A percentile compares a stretch with the other conserved stretches of the same genome.
These are phyloP conservation scores for Hygrophoropsis aurantiaca DNA, from an alignment of 768 basidiomycete species.

Conservation along the genomic window DNA sequence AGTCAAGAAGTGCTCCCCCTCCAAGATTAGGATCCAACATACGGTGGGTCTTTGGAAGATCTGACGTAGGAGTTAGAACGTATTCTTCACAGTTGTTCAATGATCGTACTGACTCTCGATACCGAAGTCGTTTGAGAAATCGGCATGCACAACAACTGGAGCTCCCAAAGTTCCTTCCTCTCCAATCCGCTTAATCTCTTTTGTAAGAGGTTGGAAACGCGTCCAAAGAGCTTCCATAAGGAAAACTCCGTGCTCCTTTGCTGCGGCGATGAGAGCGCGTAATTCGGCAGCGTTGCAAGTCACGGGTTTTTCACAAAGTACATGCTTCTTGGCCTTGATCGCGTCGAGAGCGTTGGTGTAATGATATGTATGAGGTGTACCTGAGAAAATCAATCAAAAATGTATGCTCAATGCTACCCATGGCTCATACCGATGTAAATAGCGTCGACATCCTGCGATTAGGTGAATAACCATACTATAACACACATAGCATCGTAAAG, in stretches of 20 bases:
- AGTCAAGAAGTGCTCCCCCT: slow-evolving; percentile 50
- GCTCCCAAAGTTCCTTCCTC: slow-evolving; percentile 39
- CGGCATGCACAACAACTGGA: slow-evolving; percentile 43
- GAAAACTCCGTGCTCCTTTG: slow-evolving; percentile 51
- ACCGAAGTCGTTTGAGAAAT: slow-evolving; percentile 46
- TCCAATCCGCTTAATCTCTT: slow-evolving; percentile 34
- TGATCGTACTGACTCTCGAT: slow-evolving; percentile 38
- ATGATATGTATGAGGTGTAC: slow-evolving; percentile 55
- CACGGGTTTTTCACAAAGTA: slow-evolving; percentile 57
- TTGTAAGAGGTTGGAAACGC: slow-evolving; percentile 40
- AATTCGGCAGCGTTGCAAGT: slow-evolving; percentile 50
- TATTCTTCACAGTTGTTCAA: not conserved
- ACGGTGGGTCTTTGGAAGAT: slow-evolving; percentile 41
- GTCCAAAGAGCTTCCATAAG: slow-evolving; percentile 61
- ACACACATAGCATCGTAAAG: not conserved
- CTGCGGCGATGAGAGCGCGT: slow-evolving; percentile 42
- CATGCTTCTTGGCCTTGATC: slow-evolving; percentile 49
- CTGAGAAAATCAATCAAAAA: slow-evolving; percentile 13
- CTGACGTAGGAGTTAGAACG: slow-evolving; percentile 15
- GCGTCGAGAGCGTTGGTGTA: slow-evolving; percentile 47
- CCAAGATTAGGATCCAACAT: slow-evolving; percentile 54
- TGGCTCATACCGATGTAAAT: slow-evolving; percentile 44
- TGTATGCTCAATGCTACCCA: not conserved
- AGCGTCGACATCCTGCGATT: slow-evolving; percentile 41
- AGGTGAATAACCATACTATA: not conserved